phyloP scores from a whole-genome alignment of 768 basidiomycete genomes.

The Lyophyllum atratum region DNA sequence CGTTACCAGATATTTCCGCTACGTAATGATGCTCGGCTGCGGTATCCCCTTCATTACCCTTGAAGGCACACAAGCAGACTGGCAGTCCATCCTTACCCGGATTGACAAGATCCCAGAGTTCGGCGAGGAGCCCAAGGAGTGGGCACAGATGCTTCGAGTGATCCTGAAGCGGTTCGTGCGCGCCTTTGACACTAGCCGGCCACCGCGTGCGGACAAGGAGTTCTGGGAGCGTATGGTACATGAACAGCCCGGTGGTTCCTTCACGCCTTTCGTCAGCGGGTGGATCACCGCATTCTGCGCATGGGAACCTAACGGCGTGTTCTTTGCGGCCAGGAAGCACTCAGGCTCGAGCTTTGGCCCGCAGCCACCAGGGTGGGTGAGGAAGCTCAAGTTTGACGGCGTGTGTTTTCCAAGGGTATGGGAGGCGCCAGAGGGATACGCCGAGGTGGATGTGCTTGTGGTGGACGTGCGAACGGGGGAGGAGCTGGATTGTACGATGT shows the following conservation, averaged over 20 bases:
- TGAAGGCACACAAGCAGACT: conserved; percentile 39
- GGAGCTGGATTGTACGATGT: background rate
- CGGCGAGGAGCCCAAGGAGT: conserved; percentile 25
- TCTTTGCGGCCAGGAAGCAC: background rate
- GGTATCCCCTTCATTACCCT: conserved; percentile 49
- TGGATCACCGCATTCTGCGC: conserved; percentile 42
- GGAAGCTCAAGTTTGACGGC: background rate
- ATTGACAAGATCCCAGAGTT: background rate
- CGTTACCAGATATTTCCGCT: conserved; percentile 34
- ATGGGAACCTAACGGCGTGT: conserved; percentile 5
- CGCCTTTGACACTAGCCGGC: conserved; percentile 28
- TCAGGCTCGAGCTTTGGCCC: background rate
- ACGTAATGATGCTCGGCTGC: conserved; percentile 30
- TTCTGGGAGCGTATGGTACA: conserved; percentile 37
- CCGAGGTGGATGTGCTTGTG: background rate
- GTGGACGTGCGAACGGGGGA: background rate
- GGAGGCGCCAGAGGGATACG: background rate
- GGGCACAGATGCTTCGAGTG: conserved; percentile 41
- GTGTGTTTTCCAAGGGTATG: background rate
- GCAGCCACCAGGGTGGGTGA: background rate
- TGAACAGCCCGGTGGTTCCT: conserved; percentile 11
- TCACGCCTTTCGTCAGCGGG: conserved; percentile 33
- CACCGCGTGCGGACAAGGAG: conserved; percentile 26
- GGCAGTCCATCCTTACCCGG: background rate
- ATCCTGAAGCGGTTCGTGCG: conserved; percentile 36